Evolutionary conservation across 2,329 filamentous ascomycete genomes (phyloP), one percentile per base, ranked within the genome.

Genomic region (Penicillium sp.): DNA sequence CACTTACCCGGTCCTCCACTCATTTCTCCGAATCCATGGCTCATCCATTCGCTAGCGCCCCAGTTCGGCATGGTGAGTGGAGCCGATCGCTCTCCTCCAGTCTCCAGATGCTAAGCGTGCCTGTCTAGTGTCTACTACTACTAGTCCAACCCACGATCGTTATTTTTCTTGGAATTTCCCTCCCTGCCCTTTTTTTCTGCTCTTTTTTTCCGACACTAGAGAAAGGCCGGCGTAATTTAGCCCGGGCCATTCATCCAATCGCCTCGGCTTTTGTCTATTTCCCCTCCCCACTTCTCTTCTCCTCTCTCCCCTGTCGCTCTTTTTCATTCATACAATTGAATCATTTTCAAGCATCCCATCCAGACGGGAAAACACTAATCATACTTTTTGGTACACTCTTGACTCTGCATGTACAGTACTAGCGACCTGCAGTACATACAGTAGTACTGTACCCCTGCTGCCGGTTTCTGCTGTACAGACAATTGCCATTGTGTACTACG

Each of bases 401-500:
- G 30, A 33, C 30, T 45, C 22, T 49, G 45, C 45, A 49, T 49
- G 45, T 30, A 28, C 45, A 30, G 45, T 30, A 28, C 45, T 30
- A 9, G 45, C 47, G 10, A 51, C 47, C 37, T 42, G 37, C 53
- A 55, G 22, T 33, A n/a, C 30, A 33, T 9, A 33, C 28, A 10
- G 30, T 4, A 33, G 17, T 47, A 47, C 42, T 19, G 28, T 35
- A 30, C 47, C 47, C 17, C 26, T n/a, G 13, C 33, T 33, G 17
- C 50, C 2, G 7, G 50, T 35, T 35, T n/a, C 22, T 13, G 28
- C 49, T 53, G 50, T 19, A 19, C 26, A 28, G 7, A 56, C 53
- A 44, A 45, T 63, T 47, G 53, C 56, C 61, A 66, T 67, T 60
- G 61, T 65, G 53, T 56, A 40, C 57, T 59, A 56, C 50, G 58